phyloP scores from a whole-genome alignment of 192 early-diverging fungal species.

The Chytriomyces confervae region DNA sequence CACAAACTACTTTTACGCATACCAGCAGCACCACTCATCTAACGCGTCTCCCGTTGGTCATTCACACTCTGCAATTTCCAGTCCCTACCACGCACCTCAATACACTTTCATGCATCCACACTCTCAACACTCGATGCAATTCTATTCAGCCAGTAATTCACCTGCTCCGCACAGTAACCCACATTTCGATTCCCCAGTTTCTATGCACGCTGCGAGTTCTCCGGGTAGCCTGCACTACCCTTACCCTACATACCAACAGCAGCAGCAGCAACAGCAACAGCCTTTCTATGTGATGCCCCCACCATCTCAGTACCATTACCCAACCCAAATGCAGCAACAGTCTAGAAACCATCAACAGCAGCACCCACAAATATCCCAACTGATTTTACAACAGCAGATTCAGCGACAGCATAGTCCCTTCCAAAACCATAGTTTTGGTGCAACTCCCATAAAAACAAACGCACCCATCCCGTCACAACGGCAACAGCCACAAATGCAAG shows the following conservation, averaged over 20 bases:
- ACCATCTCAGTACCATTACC: background rate
- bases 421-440: background rate
- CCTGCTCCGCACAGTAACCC: background rate
- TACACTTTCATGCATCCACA: conserved; percentile 8
- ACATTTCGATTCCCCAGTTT: background rate
- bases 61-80: background rate
- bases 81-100: background rate
- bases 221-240: background rate
- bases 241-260: background rate
- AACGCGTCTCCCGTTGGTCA: background rate
- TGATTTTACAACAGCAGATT: background rate
- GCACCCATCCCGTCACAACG: no score
- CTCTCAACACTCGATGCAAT: conserved; percentile 14
- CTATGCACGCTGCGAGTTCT: background rate
- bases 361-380: background rate
- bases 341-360: background rate
- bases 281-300: background rate
- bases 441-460: background rate
- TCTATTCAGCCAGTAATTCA: background rate
- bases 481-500: no score
- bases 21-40: background rate
- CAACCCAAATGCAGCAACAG: background rate
- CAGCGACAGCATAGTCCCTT: background rate
- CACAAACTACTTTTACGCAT: background rate
- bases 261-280: background rate